A percentile compares a stretch with the other conserved stretches of the same genome.
Evolutionary conservation across 2,329 filamentous ascomycete species (phyloP).

Genomic region (Penicillium concentricum): DNA sequence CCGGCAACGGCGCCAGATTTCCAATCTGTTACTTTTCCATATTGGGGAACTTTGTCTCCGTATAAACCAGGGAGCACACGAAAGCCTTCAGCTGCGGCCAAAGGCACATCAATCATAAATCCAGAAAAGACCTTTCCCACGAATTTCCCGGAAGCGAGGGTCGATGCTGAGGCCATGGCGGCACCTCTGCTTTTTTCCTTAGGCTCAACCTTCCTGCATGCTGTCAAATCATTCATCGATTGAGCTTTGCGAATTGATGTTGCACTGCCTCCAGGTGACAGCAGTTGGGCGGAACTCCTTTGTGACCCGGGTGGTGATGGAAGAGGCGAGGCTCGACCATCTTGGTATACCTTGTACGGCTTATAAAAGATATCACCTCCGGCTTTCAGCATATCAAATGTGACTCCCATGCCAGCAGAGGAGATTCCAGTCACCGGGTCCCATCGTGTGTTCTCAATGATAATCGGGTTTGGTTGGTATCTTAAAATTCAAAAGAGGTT

Average conservation of each 20-base stretch:
- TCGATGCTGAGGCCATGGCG: constrained; percentile 2
- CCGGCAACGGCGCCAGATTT: constrained; percentile 34
- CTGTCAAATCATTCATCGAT: background rate
- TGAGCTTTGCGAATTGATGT: background rate
- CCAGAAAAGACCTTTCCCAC: constrained; percentile 31
- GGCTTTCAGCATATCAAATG: constrained; percentile 21
- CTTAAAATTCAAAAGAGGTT: background rate
- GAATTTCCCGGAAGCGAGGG: constrained; percentile 17
- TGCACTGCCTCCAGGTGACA: background rate
- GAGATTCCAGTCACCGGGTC: constrained; percentile 28
- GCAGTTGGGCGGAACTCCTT: background rate
- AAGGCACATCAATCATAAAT: constrained; percentile 36
- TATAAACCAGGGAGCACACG: constrained; percentile 37
- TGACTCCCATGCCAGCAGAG: constrained; percentile 21
- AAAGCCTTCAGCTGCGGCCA: constrained; percentile 39
- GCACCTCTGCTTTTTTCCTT: background rate
- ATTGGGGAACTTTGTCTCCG: constrained; percentile 34
- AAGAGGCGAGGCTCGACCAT: background rate
- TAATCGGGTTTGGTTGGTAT: constrained; percentile 12
- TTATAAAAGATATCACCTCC: constrained; percentile 21
- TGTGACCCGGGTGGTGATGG: background rate
- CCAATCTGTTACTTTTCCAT: constrained; percentile 34
- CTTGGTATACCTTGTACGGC: constrained; percentile 21
- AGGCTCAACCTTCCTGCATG: background rate
- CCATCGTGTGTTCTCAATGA: constrained; percentile 31